Conservation (phyloP, 2,329 filamentous ascomycete genomes). For the Fusarium oxysporum region DNA sequence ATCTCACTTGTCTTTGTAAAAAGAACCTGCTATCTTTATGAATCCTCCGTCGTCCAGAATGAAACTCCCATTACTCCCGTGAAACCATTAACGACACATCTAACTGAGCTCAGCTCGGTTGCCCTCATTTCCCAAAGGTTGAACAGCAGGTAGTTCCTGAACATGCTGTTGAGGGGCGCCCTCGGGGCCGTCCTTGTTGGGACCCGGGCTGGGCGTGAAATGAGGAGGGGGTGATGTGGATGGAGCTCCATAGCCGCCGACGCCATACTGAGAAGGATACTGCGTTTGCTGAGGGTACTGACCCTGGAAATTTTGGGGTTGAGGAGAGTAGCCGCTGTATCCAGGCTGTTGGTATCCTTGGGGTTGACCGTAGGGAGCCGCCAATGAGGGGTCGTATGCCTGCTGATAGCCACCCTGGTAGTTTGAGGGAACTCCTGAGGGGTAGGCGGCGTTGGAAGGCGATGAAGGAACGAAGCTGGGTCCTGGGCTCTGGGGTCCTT, state of each 20-base stretch:
- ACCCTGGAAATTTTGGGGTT: slow-evolving; percentile 32
- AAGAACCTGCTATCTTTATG: background rate
- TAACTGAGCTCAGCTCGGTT: slow-evolving; percentile 51
- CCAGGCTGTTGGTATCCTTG: slow-evolving; percentile 38
- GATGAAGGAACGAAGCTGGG: slow-evolving; percentile 39
- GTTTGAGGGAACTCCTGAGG: slow-evolving; percentile 45
- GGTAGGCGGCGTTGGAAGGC: slow-evolving; percentile 41
- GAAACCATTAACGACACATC: background rate
- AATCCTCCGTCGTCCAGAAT: background rate
- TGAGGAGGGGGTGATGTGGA: slow-evolving; percentile 46
- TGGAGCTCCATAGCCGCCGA: slow-evolving; percentile 35
- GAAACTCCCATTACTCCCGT: slow-evolving; percentile 14
- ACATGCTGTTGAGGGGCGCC: slow-evolving; percentile 25
- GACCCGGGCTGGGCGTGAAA: slow-evolving; percentile 47
- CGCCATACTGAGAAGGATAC: slow-evolving; percentile 40
- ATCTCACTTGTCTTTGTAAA: slow-evolving; percentile 21
- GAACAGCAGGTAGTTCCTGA: slow-evolving; percentile 46
- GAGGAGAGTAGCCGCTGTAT: slow-evolving; percentile 39
- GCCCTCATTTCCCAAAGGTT: slow-evolving; percentile 47
- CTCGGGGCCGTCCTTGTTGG: slow-evolving; percentile 37
- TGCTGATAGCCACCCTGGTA: slow-evolving; percentile 41
- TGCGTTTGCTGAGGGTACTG: slow-evolving; percentile 41
- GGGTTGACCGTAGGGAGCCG: slow-evolving; percentile 39
- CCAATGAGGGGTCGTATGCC: slow-evolving; percentile 43
- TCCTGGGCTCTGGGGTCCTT: slow-evolving; percentile 37